A percentile compares a stretch with the other conserved stretches of the same genome.
Conservation (phyloP, 2,329 filamentous ascomycete species). For the Cladosporium sp. region DNA sequence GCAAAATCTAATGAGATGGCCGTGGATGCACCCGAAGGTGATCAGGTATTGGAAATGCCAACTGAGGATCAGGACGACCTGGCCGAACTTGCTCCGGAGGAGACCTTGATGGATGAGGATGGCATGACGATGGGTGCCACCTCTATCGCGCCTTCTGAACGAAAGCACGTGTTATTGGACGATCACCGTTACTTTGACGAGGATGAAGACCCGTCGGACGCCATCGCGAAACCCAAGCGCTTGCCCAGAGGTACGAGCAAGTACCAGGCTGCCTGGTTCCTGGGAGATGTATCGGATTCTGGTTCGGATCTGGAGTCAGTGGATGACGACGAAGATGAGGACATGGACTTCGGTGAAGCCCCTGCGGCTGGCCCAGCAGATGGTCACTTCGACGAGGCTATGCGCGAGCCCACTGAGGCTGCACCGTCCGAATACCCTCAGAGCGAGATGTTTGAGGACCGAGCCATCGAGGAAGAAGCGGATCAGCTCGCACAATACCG, state of each 20-base stretch:
- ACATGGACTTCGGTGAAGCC: constrained; percentile 41
- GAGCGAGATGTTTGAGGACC: constrained; percentile 84
- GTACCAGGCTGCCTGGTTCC: constrained; percentile 91
- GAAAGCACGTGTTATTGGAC: constrained; percentile 85
- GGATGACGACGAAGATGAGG: constrained; percentile 53
- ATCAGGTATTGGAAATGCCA: constrained; percentile 62
- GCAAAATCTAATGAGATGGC: constrained; percentile 55
- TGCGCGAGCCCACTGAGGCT: constrained; percentile 53
- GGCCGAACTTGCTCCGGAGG: constrained; percentile 78
- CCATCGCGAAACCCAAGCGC: constrained; percentile 59
- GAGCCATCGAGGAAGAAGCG: constrained; percentile 74
- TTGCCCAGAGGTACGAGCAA: constrained; percentile 86
- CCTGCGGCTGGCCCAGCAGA: constrained; percentile 67
- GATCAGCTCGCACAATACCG: constrained; percentile 77
- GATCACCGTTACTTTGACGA: constrained; percentile 98
- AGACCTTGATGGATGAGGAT: constrained; percentile 65
- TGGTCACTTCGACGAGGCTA: constrained; percentile 49
- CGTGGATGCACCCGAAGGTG: constrained; percentile 54
- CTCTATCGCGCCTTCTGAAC: constrained; percentile 43
- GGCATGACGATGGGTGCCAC: constrained; percentile 41
- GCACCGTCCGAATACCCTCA: constrained; percentile 80
- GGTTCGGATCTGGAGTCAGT: constrained; percentile 74
- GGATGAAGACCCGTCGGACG: constrained; percentile 57
- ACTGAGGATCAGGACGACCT: constrained; percentile 77
- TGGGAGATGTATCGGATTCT: constrained; percentile 74